Evolutionary conservation across 148 eudicot genomes (phyloP).

Genomic region (Agrostemma githago): DNA sequence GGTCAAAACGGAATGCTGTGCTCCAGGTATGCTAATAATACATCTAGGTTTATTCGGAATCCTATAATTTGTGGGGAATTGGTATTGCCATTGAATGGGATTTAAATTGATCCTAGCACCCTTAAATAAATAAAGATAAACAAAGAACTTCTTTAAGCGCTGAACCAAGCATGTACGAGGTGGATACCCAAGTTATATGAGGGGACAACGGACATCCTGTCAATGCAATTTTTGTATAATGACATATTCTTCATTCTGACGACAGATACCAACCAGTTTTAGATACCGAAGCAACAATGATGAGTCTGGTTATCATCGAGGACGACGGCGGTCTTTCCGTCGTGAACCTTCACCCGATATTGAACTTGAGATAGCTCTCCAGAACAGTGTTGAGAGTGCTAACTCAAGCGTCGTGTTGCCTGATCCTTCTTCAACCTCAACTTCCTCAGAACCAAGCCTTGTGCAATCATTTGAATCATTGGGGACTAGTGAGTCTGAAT

Average conservation of each 20-base stretch:
- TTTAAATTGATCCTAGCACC: background rate
- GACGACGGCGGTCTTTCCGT: slow-evolving; percentile 60
- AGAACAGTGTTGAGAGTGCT: slow-evolving; percentile 60
- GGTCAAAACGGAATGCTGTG: slow-evolving; percentile 84
- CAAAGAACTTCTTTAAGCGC: background rate
- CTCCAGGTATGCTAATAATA: slow-evolving; percentile 53
- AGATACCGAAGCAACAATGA: slow-evolving; percentile 62
- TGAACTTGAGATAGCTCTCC: slow-evolving; percentile 57
- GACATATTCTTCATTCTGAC: slow-evolving; percentile 11
- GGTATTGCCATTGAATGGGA: background rate
- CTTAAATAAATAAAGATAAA: background rate
- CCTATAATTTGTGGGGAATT: background rate
- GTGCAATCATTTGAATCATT: slow-evolving; percentile 60
- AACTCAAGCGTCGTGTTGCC: slow-evolving; percentile 29
- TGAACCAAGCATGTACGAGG: background rate
- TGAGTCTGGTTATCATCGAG: slow-evolving; percentile 73
- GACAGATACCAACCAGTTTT: slow-evolving; percentile 87
- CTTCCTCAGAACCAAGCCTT: slow-evolving; percentile 36
- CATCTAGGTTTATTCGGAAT: background rate
- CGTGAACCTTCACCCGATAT: slow-evolving; percentile 57
- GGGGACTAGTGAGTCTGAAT: slow-evolving; percentile 53
- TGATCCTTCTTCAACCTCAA: slow-evolving; percentile 34
- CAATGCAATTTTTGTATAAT: background rate
- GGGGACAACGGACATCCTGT: background rate
- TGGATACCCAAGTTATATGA: background rate